These are phyloP conservation scores for Aphanomyces euteiches DNA, from an alignment of 352 stramenopile species.

Conservation along the genomic window DNA sequence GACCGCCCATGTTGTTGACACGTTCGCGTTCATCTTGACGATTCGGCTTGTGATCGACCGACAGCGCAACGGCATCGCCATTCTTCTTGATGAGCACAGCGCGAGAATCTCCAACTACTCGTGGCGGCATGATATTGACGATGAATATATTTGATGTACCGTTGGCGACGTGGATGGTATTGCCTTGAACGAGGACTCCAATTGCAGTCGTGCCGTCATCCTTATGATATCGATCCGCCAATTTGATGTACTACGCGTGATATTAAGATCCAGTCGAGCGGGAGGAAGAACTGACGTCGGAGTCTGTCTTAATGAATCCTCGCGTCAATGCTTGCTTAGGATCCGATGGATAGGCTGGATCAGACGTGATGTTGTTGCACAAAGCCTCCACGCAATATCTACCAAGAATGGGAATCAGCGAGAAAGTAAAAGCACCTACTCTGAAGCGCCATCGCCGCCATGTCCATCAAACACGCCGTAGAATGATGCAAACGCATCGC, in stretches of 20 bases:
- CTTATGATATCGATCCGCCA: conserved; percentile 72
- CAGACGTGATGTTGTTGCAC: conserved; percentile 78
- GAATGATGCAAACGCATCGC: conserved; percentile 78
- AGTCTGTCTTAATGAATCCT: conserved; percentile 71
- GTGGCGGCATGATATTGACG: not conserved
- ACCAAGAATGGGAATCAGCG: conserved; percentile 18
- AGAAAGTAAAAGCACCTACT: conserved; percentile 52
- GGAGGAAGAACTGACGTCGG: conserved; percentile 44
- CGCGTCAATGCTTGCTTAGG: conserved; percentile 67
- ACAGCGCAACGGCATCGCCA: conserved; percentile 74
- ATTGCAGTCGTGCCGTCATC: conserved; percentile 90
- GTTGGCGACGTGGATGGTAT: conserved; percentile 85
- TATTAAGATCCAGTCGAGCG: conserved; percentile 10
- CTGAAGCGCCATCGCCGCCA: conserved; percentile 81
- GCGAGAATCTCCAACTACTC: conserved; percentile 72
- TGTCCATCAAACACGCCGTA: conserved; percentile 94
- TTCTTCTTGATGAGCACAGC: conserved; percentile 81
- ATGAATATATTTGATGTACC: conserved; percentile 27
- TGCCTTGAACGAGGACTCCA: conserved; percentile 64
- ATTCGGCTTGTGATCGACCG: conserved; percentile 87
- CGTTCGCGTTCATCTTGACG: conserved; percentile 84
- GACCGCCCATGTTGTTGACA: conserved; percentile 85
- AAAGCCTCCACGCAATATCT: conserved; percentile 81
- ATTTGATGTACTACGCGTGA: conserved; percentile 63
- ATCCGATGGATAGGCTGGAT: conserved; percentile 61